These are phyloP conservation scores for Kernera saxatilis DNA, from an alignment of 345 rosid species.

Conservation along the genomic window DNA sequence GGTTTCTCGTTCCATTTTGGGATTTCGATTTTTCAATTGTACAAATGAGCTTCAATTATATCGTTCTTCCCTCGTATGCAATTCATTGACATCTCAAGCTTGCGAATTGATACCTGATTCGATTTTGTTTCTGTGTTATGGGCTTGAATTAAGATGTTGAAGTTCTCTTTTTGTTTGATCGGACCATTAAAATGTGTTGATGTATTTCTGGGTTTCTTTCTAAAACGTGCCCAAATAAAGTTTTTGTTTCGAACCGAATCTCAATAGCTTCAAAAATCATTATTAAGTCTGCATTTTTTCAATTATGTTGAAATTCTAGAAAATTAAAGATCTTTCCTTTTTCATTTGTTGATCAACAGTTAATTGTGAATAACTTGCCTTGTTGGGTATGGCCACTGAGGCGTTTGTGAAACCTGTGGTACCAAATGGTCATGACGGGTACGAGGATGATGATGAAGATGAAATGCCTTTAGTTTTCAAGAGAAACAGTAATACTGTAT, in stretches of 20 bases:
- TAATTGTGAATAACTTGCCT: conserved; percentile 13
- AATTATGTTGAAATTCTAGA: background rate
- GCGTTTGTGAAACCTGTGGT: conserved; percentile 47
- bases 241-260: background rate
- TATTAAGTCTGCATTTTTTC: background rate
- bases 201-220: background rate
- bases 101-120: too few relatives aligned
- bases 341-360: conserved; percentile 7
- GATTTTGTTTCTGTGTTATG: background rate
- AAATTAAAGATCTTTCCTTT: conserved; percentile 20
- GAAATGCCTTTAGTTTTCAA: conserved; percentile 55
- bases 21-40: conserved; percentile 8
- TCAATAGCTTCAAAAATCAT: background rate
- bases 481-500: conserved; percentile 35
- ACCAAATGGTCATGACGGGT: conserved; percentile 37
- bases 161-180: conserved; percentile 1
- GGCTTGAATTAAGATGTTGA: conserved; percentile 10
- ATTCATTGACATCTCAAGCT: conserved; percentile 1
- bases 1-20: conserved; percentile 24
- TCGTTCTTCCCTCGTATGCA: background rate
- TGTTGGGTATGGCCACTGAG: conserved; percentile 63
- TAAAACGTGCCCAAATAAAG: background rate
- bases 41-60: background rate
- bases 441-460: conserved; percentile 50
- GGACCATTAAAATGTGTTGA: conserved; percentile 21